A percentile compares a stretch with the other conserved stretches of the same genome.
These are phyloP conservation scores for Aspergillus brunneoviolaceus DNA, from an alignment of 2,329 filamentous ascomycete genomes.

Conservation along the genomic window DNA sequence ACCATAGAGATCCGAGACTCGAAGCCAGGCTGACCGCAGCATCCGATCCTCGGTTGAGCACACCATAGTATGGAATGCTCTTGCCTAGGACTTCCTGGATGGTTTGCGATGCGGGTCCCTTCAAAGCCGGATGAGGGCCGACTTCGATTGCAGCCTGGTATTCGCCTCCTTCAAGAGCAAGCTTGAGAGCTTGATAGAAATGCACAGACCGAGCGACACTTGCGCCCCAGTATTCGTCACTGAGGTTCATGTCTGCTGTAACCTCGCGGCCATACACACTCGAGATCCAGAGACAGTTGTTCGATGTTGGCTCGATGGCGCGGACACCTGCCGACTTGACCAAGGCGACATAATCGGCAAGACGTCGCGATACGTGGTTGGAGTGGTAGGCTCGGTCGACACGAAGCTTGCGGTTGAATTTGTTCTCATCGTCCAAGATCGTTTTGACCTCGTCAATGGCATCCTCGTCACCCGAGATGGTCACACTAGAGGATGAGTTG, in stretches of 20 bases:
- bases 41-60: constrained; percentile 12
- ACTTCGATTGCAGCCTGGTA: constrained; percentile 26
- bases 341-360: not conserved
- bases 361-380: not conserved
- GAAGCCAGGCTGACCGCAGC: constrained; percentile 14
- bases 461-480: constrained; percentile 9
- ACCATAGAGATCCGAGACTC: constrained; percentile 22
- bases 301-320: too few species aligned
- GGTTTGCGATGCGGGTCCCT: constrained; percentile 23
- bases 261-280: constrained; percentile 9
- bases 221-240: constrained; percentile 36
- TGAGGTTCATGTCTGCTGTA: constrained; percentile 20
- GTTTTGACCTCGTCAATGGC: not conserved
- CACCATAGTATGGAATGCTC: constrained; percentile 13
- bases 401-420: not conserved
- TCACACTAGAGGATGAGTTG: constrained; percentile 7
- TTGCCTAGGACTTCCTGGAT: constrained; percentile 6
- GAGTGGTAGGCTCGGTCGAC: constrained; percentile 16
- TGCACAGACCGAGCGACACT: constrained; percentile 30
- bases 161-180: not conserved
- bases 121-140: constrained; percentile 35
- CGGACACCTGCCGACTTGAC: not conserved
- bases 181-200: constrained; percentile 31
- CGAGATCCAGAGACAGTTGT: constrained; percentile 16
- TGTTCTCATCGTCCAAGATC: not conserved